Percentiles rank a stretch among this genome's conserved stretches.
These are phyloP conservation scores for Suhomyces wounanorum DNA, from an alignment of 1,139 yeast species.

Conservation along the genomic window DNA sequence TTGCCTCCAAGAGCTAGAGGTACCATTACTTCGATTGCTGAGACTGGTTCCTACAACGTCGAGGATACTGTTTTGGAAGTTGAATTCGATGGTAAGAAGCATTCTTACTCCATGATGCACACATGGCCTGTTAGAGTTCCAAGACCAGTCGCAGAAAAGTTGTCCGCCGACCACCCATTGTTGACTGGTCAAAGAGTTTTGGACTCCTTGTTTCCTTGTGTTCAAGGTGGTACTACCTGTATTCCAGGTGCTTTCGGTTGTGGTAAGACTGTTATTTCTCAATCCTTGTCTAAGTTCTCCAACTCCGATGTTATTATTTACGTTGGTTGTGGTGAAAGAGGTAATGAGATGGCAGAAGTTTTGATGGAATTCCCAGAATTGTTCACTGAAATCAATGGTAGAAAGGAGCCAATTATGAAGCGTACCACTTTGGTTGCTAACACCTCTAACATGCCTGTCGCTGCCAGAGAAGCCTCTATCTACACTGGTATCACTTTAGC, in stretches of 20 bases:
- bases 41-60: slow-evolving; percentile 85
- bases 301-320: slow-evolving; percentile 95
- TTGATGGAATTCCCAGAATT: slow-evolving; percentile 99
- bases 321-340: slow-evolving; percentile 60
- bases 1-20: slow-evolving; percentile 99
- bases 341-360: slow-evolving; percentile 97
- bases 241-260: slow-evolving; percentile 99
- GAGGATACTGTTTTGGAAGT: slow-evolving; percentile 89
- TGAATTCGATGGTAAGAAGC: slow-evolving; percentile 87
- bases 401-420: slow-evolving; percentile 98
- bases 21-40: slow-evolving; percentile 87
- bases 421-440: slow-evolving; percentile 98
- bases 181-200: slow-evolving; percentile 98
- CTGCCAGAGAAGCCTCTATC: slow-evolving; percentile 99
- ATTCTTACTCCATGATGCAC: slow-evolving; percentile 89
- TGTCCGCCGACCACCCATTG: slow-evolving; percentile 90
- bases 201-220: slow-evolving; percentile 97
- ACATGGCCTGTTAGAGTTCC: slow-evolving; percentile 99
- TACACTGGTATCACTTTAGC: slow-evolving; percentile 98
- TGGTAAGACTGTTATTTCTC: slow-evolving; percentile 98
- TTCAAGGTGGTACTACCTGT: slow-evolving; percentile 99
- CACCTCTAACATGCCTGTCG: slow-evolving; percentile 99
- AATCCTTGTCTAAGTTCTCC: slow-evolving; percentile 93
- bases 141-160: slow-evolving; percentile 94
- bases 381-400: slow-evolving; percentile 85